These are phyloP conservation scores for Sporisorium exsertum DNA, from an alignment of 1,284 basidiomycete species.

Conservation along the genomic window DNA sequence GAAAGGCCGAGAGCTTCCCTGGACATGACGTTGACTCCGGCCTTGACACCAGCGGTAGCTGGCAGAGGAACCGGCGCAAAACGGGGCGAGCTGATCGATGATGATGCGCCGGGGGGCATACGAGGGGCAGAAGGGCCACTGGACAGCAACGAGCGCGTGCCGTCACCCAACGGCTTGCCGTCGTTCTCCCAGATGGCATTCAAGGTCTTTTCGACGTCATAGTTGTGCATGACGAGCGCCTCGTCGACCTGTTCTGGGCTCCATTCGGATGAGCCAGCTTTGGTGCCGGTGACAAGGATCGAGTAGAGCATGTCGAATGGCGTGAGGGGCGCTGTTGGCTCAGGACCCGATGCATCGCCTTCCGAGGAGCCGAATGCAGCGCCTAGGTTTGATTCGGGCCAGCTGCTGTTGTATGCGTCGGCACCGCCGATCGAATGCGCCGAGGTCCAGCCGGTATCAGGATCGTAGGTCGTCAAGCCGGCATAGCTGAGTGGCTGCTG, in stretches of 20 bases:
- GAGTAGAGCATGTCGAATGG: slow-evolving; percentile 94
- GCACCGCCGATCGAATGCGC: slow-evolving; percentile 11
- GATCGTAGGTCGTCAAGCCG: slow-evolving; percentile 29
- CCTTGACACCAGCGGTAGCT: slow-evolving; percentile 46
- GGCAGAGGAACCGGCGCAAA: slow-evolving; percentile 18
- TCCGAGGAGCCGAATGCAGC: slow-evolving; percentile 15
- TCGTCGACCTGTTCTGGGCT: slow-evolving; percentile 92
- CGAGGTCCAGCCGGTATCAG: slow-evolving; percentile 39
- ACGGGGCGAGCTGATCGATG: slow-evolving; percentile 23
- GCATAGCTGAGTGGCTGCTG: slow-evolving; percentile 41
- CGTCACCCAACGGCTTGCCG: slow-evolving; percentile 52
- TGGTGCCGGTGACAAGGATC: slow-evolving; percentile 75
- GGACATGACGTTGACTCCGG: slow-evolving; percentile 55
- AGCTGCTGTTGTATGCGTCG: slow-evolving; percentile 9
- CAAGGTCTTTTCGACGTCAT: slow-evolving; percentile 95
- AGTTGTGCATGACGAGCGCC: slow-evolving; percentile 85
- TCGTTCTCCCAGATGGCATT: slow-evolving; percentile 82
- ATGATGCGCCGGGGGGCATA: neutral
- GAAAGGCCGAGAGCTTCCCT: slow-evolving; percentile 47
- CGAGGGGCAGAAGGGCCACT: slow-evolving; percentile 18
- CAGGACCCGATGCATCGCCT: slow-evolving; percentile 67
- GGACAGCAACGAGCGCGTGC: slow-evolving; percentile 31
- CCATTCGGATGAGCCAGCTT: slow-evolving; percentile 56
- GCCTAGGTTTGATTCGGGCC: slow-evolving; percentile 5
- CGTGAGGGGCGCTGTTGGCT: slow-evolving; percentile 80